phyloP scores from a whole-genome alignment of 2,329 filamentous ascomycete genomes.

The Chaetomiaceae sp. region DNA sequence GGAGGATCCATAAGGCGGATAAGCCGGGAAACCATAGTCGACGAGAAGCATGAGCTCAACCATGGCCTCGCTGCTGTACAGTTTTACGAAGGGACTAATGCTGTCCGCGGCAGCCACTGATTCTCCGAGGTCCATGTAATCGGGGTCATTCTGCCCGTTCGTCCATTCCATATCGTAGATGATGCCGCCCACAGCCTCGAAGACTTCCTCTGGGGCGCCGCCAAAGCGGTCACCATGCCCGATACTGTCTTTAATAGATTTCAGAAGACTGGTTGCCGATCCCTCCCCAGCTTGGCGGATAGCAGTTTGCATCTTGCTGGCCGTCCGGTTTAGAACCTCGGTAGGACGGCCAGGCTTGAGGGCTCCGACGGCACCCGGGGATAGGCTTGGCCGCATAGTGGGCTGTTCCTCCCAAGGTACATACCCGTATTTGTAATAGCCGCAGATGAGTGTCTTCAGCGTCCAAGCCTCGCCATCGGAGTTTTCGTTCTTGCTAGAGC shows the following conservation, averaged over 20 bases:
- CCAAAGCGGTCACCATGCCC: neutral
- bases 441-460: too few species aligned
- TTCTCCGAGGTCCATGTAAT: too few species aligned
- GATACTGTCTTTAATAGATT: neutral
- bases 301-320: neutral
- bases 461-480: too few species aligned
- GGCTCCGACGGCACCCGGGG: too few species aligned
- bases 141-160: neutral
- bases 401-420: too few species aligned
- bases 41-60: conserved; percentile 1
- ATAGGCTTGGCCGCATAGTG: too few species aligned
- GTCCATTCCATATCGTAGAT: neutral
- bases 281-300: neutral
- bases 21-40: neutral
- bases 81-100: neutral
- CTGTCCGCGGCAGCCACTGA: too few species aligned
- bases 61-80: neutral
- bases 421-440: too few species aligned
- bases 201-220: neutral
- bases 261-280: neutral
- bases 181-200: neutral
- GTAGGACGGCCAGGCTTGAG: too few species aligned
- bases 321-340: too few species aligned
- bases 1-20: neutral
- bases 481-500: too few species aligned